A percentile compares a stretch with the other conserved stretches of the same genome.
Evolutionary conservation across 2,329 filamentous ascomycete species (phyloP).

Genomic region (Fusarium nygamai): DNA sequence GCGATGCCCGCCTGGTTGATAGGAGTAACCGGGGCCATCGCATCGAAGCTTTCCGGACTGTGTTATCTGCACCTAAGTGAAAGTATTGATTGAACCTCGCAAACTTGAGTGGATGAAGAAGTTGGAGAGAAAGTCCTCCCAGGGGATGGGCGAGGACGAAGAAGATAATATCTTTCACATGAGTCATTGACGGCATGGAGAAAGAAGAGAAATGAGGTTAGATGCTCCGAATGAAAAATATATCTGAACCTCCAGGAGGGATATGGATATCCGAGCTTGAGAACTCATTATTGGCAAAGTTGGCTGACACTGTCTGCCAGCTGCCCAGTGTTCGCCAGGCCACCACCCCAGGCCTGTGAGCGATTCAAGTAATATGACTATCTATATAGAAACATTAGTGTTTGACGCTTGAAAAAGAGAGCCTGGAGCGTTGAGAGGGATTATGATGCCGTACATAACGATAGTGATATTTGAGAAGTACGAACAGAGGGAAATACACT

Average conservation of each 20-base stretch:
- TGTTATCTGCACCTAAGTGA: neutral
- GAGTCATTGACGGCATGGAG: neutral
- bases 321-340: neutral
- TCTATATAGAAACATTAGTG: neutral
- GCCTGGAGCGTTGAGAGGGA: neutral
- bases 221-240: neutral
- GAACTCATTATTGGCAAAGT: conserved; percentile 2
- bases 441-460: neutral
- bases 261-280: neutral
- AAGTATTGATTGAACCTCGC: neutral
- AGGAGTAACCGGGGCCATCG: neutral
- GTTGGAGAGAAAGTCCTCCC: neutral
- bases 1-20: neutral
- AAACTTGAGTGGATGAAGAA: neutral
- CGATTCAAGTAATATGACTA: neutral
- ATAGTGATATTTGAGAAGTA: neutral
- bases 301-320: conserved; percentile 22
- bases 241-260: neutral
- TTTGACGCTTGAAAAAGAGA: neutral
- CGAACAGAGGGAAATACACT: neutral
- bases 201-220: neutral
- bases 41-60: neutral
- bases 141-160: neutral
- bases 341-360: neutral
- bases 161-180: neutral